Evolutionary conservation across 805 yeast species (phyloP), one percentile per base, ranked within the genome.

Genomic region (Yamadazyma insecticola): DNA sequence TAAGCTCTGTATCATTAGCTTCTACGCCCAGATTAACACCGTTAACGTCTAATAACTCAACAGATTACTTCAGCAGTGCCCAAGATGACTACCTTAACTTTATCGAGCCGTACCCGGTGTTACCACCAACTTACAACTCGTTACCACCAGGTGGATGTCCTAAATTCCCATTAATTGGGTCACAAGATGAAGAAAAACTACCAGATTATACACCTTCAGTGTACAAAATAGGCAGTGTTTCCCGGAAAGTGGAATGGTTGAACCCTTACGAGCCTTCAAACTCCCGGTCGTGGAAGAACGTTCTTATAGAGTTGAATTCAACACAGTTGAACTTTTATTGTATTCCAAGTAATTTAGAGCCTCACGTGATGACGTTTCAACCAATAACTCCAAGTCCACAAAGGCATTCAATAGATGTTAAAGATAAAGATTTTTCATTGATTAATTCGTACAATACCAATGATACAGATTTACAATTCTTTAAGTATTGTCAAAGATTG

Each of bases 301-400:
- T 71, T 26, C 63, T 82, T 14, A 65, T 86, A 54, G 94, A 83
- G 48, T 62, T 89, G 30, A 87, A 89, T 63, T 84, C 90, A 13
- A 89, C 97, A 2, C 95, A 86, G 57, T 60, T 89, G 21, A 83
- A 83, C 53, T 61, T 89, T 33, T 84, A 82, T 52, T 46, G 44
- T 4, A 43, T 65, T 5, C 69, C 71, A 2, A 44, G 44, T 15
- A 43, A 47, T 22, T 32, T 60, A 21, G 69, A 64, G 32, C 42
- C 38, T 14, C 50, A 53, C 13, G 26, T 60, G 5, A 24, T 55
- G 28, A 29, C 41, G 13, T 55, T 49, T 35, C 47, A 35, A 26
- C 45, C 10, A 6, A 27, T 30, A 15, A 16, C 25, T 12, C n/a
- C 21, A 13, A 6, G 17, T 14, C 18, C 9, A 25, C 10, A 8